Base-by-base conservation (phyloP, 768 basidiomycete species). In the Phylloporus sp. region DNA sequence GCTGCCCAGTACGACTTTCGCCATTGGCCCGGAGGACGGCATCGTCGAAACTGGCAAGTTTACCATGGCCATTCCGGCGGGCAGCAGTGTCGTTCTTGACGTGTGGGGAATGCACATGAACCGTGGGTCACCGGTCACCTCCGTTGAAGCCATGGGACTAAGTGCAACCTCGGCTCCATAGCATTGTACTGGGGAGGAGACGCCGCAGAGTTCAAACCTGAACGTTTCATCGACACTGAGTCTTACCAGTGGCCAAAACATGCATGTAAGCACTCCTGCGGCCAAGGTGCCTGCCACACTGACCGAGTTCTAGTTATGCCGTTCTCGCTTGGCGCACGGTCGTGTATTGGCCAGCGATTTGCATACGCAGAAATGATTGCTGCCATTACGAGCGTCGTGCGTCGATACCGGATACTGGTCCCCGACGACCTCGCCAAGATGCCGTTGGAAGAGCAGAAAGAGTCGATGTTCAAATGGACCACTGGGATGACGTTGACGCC, bases 121-220 rank as follows among this genome's bases (percentile, higher is more conserved):
- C 56, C 70, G 79, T 80, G 51, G 47, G 76, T 58, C 20, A 6
- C 55, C 22, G 28, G 36, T n/a, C 22, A 10, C 27, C 31, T 34
- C 35, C 27, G 2, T 20, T 16, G 12, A 35, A 40, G 24, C 10
- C 38, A 5, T 27, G 29, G 4, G 11, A 24, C 15, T 49, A 2
- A 46, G 13, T 40, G 40, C 20, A 0, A 9, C 31, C 43, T 8
- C 7, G 4, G 5, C 7, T 1, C 11, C n/a, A 6, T 39, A 81
- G 79, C 76, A 3, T 62, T 77, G 16, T 70, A 76, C 41, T 80
- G 79, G 80, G 80, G 80, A 8, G 60, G 68, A 15, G 78, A 80
- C 47, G 67, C 50, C 0, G 62, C 53, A 10, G 70, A 72, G 18
- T 81, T 79, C 67, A 78, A 64, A 41, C 78, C 78, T 0, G 75